A percentile compares a stretch with the other conserved stretches of the same genome.
Evolutionary conservation across 305 asterid genomes (phyloP).

Genomic region (Rubia tinctorum): DNA sequence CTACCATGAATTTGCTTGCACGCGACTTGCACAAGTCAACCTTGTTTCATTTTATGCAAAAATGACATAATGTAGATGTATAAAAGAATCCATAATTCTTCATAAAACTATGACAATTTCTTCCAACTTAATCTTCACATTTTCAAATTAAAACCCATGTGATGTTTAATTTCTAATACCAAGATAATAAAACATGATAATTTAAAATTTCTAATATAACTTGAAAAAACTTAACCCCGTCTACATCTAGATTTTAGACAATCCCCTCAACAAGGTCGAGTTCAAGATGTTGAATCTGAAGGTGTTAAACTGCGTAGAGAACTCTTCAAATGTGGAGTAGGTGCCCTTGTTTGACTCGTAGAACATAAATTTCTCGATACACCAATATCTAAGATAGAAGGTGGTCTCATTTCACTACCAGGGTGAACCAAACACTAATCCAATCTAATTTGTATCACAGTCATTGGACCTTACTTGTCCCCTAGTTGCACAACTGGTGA

Average conservation of each 20-base stretch:
- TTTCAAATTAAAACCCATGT: too few relatives aligned
- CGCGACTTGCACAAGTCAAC: too few relatives aligned
- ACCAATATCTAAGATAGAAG: constrained; percentile 5
- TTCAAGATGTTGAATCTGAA: neutral
- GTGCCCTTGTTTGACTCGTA: constrained; percentile 23
- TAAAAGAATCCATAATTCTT: too few relatives aligned
- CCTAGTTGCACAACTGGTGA: neutral
- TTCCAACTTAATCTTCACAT: too few relatives aligned
- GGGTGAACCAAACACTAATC: neutral
- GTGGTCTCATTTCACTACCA: neutral
- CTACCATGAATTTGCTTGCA: too few relatives aligned
- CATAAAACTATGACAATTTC: too few relatives aligned
- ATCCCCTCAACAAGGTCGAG: neutral
- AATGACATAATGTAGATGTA: too few relatives aligned
- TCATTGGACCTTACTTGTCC: neutral
- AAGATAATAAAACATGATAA: too few relatives aligned
- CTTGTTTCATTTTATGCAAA: too few relatives aligned
- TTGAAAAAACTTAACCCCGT: neutral
- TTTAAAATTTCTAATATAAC: too few relatives aligned
- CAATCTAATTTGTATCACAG: constrained; percentile 9
- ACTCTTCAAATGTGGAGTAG: constrained; percentile 49
- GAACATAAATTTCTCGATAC: constrained; percentile 11
- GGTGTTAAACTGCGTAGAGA: constrained; percentile 3
- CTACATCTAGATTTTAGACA: neutral
- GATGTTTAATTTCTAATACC: too few relatives aligned